Evolutionary conservation across 2,329 filamentous ascomycete genomes (phyloP).

Genomic region (Aquanectria penicillioides): DNA sequence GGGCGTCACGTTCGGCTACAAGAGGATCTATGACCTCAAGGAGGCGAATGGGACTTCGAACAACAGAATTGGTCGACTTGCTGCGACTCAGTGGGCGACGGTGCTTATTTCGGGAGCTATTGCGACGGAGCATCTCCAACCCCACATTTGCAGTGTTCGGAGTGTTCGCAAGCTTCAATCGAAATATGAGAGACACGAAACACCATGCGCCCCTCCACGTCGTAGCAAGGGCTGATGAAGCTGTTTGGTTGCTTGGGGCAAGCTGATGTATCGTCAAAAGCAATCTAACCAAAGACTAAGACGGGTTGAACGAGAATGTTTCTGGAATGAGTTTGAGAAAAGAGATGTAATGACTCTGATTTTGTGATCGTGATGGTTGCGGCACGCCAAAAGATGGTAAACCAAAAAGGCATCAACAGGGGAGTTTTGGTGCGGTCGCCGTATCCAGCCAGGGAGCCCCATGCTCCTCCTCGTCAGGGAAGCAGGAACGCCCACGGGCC

Average conservation of each 20-base stretch:
- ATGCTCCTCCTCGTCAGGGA: too few relatives aligned
- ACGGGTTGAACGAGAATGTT: background rate
- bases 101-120: slow-evolving; percentile 55
- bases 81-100: slow-evolving; percentile 57
- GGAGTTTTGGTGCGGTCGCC: too few relatives aligned
- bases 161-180: too few relatives aligned
- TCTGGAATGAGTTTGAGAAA: background rate
- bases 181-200: too few relatives aligned
- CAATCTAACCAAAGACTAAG: slow-evolving; percentile 8
- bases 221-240: background rate
- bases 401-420: too few relatives aligned
- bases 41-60: slow-evolving; percentile 50
- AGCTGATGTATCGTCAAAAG: background rate
- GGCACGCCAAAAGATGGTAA: background rate
- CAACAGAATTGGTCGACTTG: slow-evolving; percentile 63
- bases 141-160: background rate
- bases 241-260: background rate
- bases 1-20: slow-evolving; percentile 66
- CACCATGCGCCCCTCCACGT: too few relatives aligned
- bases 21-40: slow-evolving; percentile 61
- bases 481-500: too few relatives aligned
- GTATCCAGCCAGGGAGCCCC: too few relatives aligned
- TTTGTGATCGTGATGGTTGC: slow-evolving; percentile 15
- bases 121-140: slow-evolving; percentile 59
- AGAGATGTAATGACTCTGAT: slow-evolving; percentile 22